Evolutionary conservation across 768 basidiomycete species (phyloP), one percentile per base, ranked within the genome.

Genomic region (Guyanaporus albipodus): DNA sequence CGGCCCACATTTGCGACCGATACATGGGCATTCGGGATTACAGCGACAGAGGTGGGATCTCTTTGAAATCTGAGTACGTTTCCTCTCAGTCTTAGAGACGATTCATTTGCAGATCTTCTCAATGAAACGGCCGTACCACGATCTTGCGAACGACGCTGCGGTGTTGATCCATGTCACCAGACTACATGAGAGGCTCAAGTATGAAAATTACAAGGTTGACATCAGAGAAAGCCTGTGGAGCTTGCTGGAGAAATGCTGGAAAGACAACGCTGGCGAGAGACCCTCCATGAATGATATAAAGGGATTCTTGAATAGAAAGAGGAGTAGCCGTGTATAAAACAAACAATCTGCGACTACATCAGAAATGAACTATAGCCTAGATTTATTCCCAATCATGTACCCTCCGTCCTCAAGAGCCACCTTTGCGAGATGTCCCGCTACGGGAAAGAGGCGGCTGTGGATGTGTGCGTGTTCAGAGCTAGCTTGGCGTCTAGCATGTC

Each of bases 401-500:
- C 78, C 82, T 44, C 73, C 72, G 7, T 80, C 78, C 57, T 85
- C 77, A 32, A 87, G 61, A 14, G 79, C 73, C 18, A 62, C 64
- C 58, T 69, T 78, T 8, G 91, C 87, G 29, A 91, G 58, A 18
- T 67, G 65, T 24, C 89, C 91, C 38, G 87, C 67, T 19, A 80
- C 50, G 12, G 78, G 82, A 65, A 88, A 89, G 8, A 72, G 58
- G 2, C 47, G 43, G 10, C 42, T 49, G 32, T 75, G 71, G 38
- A 74, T 51, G 35, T 67, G 70, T 7, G 92, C 92, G 34, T 72
- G 70, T 63, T 91, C 91, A 0, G 91, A 94, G 61, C 88, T 93
- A 4, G 92, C 91, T 66, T 96, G 92, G 17, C 89, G 80, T 21
- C 85, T 75, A 1, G 91, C 90, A 42, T 79, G 80, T 35, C 92